Percentiles rank a stretch among this genome's conserved stretches.
phyloP scores from a whole-genome alignment of 2,329 filamentous ascomycete species.

The Penicillium expansum region DNA sequence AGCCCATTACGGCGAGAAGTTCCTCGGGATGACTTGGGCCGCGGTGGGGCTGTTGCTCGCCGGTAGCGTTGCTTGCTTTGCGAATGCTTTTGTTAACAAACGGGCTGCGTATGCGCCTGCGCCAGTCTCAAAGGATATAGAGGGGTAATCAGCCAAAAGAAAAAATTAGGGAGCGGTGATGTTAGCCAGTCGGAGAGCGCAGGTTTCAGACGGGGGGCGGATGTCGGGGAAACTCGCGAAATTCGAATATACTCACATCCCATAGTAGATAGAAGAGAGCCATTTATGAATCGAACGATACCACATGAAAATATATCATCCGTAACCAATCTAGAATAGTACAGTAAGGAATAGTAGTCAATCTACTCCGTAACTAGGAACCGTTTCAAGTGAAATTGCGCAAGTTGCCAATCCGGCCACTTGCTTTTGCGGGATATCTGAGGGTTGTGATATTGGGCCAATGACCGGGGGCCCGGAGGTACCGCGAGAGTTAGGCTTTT shows the following conservation, averaged over 20 bases:
- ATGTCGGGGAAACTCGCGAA: constrained; percentile 2
- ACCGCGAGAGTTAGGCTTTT: neutral
- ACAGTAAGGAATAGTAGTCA: neutral
- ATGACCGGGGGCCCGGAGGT: neutral
- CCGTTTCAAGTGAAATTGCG: neutral
- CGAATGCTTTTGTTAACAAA: constrained; percentile 25
- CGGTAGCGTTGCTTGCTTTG: constrained; percentile 32
- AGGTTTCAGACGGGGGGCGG: neutral
- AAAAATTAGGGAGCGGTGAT: neutral
- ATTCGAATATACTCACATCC: neutral
- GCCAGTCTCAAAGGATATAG: constrained; percentile 19
- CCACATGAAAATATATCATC: neutral
- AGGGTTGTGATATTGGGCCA: neutral
- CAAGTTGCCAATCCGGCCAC: constrained; percentile 5
- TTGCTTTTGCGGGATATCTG: constrained; percentile 7
- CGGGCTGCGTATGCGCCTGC: constrained; percentile 2
- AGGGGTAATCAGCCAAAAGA: constrained; percentile 13
- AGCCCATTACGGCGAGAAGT: constrained; percentile 53
- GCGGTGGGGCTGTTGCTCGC: constrained; percentile 42
- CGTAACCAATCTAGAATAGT: neutral
- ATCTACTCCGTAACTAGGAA: neutral
- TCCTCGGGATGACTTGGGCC: constrained; percentile 60
- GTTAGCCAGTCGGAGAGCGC: neutral
- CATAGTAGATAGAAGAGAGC: neutral
- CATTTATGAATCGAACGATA: neutral